These are phyloP conservation scores for Viola odorata DNA, from an alignment of 345 rosid genomes.

Conservation along the genomic window DNA sequence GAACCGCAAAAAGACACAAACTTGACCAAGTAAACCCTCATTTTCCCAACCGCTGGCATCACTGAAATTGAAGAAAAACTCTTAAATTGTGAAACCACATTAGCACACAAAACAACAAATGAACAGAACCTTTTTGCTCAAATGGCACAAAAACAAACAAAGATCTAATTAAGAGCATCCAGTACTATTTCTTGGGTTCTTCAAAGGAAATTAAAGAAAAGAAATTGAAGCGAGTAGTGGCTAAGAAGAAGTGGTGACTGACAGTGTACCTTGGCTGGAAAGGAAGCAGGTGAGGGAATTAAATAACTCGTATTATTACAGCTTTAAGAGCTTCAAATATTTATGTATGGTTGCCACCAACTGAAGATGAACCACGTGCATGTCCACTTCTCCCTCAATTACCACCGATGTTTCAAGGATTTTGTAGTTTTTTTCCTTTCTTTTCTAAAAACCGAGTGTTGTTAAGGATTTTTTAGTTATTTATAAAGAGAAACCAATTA, in stretches of 20 bases:
- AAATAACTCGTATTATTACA: slow-evolving; percentile 14
- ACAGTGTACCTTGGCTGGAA: slow-evolving; percentile 41
- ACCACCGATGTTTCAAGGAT: neutral
- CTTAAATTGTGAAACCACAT: slow-evolving; percentile 4
- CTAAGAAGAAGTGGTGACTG: slow-evolving; percentile 5
- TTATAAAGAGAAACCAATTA: too few relatives aligned
- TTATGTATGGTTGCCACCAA: slow-evolving; percentile 21
- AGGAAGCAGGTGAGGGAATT: slow-evolving; percentile 44
- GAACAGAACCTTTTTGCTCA: neutral
- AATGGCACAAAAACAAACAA: slow-evolving; percentile 19
- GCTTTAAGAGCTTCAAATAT: slow-evolving; percentile 1
- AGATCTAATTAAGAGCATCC: slow-evolving; percentile 18
- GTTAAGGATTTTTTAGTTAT: neutral
- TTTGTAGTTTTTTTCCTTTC: neutral
- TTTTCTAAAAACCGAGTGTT: too few relatives aligned
- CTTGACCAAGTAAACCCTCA: slow-evolving; percentile 31
- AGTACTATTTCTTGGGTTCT: slow-evolving; percentile 24
- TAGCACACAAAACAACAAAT: slow-evolving; percentile 12
- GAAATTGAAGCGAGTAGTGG: slow-evolving; percentile 12
- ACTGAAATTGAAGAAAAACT: slow-evolving; percentile 18
- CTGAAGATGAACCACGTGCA: slow-evolving; percentile 54
- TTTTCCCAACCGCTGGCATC: slow-evolving; percentile 22
- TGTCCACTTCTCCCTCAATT: slow-evolving; percentile 26
- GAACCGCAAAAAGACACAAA: slow-evolving; percentile 18
- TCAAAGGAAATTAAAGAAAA: slow-evolving; percentile 12